Evolutionary conservation across 768 basidiomycete genomes (phyloP).

Genomic region (Phylloporus rhodoxanthus): DNA sequence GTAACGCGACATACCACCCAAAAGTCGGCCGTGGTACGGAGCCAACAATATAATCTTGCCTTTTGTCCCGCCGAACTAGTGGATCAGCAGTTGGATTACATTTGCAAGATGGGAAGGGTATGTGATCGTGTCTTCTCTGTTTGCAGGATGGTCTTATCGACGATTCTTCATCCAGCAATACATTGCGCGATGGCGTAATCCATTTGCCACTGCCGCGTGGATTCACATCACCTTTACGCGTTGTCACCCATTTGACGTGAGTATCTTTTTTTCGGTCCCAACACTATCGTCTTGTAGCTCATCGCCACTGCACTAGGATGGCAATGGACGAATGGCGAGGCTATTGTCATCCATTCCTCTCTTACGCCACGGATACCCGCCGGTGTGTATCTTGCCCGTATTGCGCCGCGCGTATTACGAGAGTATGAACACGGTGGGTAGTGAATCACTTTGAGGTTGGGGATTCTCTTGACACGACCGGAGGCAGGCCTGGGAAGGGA

Average conservation of each 20-base stretch:
- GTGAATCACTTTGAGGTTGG: no score
- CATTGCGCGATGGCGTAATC: conserved; percentile 33
- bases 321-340: conserved; percentile 33
- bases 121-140: background rate
- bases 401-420: conserved; percentile 26
- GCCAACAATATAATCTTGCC: conserved; percentile 31
- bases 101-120: conserved; percentile 32
- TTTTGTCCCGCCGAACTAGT: conserved; percentile 28
- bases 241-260: conserved; percentile 33
- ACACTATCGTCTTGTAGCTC: background rate
- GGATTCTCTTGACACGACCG: background rate
- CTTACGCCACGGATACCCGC: conserved; percentile 29
- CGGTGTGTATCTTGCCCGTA: conserved; percentile 25
- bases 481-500: conserved; percentile 31
- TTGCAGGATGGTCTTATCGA: background rate
- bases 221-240: conserved; percentile 31
- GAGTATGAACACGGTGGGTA: conserved; percentile 29
- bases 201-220: conserved; percentile 34
- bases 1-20: conserved; percentile 25
- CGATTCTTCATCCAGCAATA: conserved; percentile 25
- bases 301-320: conserved; percentile 18
- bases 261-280: background rate
- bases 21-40: conserved; percentile 28
- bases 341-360: conserved; percentile 33
- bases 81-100: conserved; percentile 31